phyloP scores from a whole-genome alignment of 2,329 filamentous ascomycete genomes.

The Penicillium sp. region DNA sequence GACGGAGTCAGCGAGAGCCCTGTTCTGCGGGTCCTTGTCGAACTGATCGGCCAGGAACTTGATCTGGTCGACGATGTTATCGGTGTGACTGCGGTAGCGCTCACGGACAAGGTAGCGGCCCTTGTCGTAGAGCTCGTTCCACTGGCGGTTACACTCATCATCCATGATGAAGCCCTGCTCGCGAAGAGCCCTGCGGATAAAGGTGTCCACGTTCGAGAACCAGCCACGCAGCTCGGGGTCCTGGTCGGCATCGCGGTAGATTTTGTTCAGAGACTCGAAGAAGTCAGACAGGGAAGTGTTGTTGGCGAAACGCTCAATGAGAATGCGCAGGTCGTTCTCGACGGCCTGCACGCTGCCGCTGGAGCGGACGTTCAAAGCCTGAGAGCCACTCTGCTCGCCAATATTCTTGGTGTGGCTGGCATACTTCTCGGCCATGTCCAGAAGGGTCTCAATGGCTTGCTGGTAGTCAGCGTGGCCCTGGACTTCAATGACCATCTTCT shows the following conservation, averaged over 20 bases:
- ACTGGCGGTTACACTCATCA: constrained; percentile 71
- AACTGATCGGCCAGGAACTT: constrained; percentile 89
- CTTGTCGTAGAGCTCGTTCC: constrained; percentile 78
- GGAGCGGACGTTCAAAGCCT: constrained; percentile 67
- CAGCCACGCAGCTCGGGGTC: constrained; percentile 83
- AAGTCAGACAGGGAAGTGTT: constrained; percentile 83
- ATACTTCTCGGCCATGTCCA: constrained; percentile 81
- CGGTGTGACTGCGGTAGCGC: constrained; percentile 79
- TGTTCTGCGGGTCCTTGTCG: constrained; percentile 81
- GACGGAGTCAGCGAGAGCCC: constrained; percentile 67
- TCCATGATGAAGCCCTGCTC: constrained; percentile 89
- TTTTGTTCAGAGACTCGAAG: constrained; percentile 74
- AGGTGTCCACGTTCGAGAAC: constrained; percentile 75
- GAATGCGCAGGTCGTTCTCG: constrained; percentile 73
- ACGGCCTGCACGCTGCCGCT: constrained; percentile 63
- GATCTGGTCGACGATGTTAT: constrained; percentile 80
- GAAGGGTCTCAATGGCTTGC: constrained; percentile 80
- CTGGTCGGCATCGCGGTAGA: constrained; percentile 80
- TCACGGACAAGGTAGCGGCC: constrained; percentile 82
- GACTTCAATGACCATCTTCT: constrained; percentile 97
- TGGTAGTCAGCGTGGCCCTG: constrained; percentile 94
- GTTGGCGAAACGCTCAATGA: constrained; percentile 95
- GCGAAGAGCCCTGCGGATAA: constrained; percentile 75
- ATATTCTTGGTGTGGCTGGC: constrained; percentile 66
- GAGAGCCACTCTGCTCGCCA: constrained; percentile 60